Evolutionary conservation across 495 filamentous ascomycete species (phyloP), one percentile per base, ranked within the genome.

Genomic region (Gamarada debralockiae): DNA sequence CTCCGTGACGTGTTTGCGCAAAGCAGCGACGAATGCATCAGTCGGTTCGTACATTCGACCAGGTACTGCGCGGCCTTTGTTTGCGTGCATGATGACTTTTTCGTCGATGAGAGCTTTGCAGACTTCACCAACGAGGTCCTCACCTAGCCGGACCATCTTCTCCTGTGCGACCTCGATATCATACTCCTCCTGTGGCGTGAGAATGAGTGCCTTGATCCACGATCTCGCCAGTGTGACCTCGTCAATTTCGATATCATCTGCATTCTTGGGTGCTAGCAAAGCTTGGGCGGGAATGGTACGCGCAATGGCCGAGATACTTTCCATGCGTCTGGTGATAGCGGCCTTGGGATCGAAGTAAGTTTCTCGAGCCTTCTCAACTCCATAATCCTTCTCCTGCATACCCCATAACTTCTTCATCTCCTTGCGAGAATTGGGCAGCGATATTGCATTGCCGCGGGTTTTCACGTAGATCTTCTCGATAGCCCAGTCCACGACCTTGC

Each of bases 401-500:
- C 68, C 49, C 20, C 64, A 65, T 13, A 76, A 38, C 18, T 57
- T 53, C 12, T 62, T 42, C 5, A 74, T 61, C 0, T 70, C 61
- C 14, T 58, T 52, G 7, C 76, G 73, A 5, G 48, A 38, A 10
- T 33, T 50, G 13, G 61, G 66, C 24, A 67, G 40, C 2, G 37
- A 17, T 7, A 58, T 47, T 10, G 65, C 50, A 21, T 72, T 67
- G 48, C 67, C 66, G 18, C 60, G 52, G 14, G 65, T 61, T 29
- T 70, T 65, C 8, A 48, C 47, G 22, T 54, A 53, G n/a, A 60
- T 23, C n/a, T 55, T 56, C 25, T 68, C 58, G 13, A 65, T 65
- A 3, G 69, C 63, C 93, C 93, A 98, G 12, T 85, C 76, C 23
- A 95, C 76, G 10, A 96, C 62, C 33, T 63, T 66, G 24, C 76